Conservation (phyloP, 768 basidiomycete genomes). For the Rickenella mellea region DNA sequence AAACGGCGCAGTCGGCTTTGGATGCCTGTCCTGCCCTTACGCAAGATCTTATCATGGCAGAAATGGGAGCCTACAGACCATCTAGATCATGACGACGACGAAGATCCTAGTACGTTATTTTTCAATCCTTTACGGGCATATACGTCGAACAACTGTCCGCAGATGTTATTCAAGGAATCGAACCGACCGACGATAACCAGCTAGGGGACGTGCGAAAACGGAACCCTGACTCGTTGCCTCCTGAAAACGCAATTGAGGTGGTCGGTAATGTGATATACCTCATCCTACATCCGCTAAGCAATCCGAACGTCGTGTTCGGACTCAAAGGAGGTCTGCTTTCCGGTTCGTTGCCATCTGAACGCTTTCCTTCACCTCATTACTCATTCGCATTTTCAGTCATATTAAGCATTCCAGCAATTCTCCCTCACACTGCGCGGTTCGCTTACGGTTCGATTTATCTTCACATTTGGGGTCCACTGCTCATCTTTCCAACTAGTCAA, state of each 20-base stretch:
- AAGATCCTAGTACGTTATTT: conserved; percentile 43
- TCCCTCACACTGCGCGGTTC: conserved; percentile 43
- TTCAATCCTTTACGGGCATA: not conserved
- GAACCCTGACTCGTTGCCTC: conserved; percentile 71
- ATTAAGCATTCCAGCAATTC: conserved; percentile 49
- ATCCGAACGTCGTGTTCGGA: conserved; percentile 59
- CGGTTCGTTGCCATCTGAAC: conserved; percentile 22
- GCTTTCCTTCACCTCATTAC: not conserved
- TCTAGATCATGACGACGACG: conserved; percentile 46
- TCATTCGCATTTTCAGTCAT: conserved; percentile 27
- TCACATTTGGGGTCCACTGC: conserved; percentile 2
- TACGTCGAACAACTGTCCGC: not conserved
- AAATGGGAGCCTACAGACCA: conserved; percentile 37
- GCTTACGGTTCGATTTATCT: conserved; percentile 39
- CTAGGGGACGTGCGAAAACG: conserved; percentile 47
- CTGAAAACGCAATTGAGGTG: conserved; percentile 47
- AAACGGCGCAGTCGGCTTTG: conserved; percentile 37
- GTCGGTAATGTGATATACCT: conserved; percentile 38
- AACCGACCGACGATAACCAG: conserved; percentile 31
- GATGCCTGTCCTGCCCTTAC: conserved; percentile 37
- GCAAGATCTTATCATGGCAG: conserved; percentile 30
- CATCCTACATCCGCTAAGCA: conserved; percentile 27
- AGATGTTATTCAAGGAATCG: conserved; percentile 53
- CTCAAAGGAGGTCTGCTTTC: conserved; percentile 64
- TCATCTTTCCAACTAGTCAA: conserved; percentile 32